These are phyloP conservation scores for Beauveria medogensis DNA, from an alignment of 2,329 filamentous ascomycete species.

Conservation along the genomic window DNA sequence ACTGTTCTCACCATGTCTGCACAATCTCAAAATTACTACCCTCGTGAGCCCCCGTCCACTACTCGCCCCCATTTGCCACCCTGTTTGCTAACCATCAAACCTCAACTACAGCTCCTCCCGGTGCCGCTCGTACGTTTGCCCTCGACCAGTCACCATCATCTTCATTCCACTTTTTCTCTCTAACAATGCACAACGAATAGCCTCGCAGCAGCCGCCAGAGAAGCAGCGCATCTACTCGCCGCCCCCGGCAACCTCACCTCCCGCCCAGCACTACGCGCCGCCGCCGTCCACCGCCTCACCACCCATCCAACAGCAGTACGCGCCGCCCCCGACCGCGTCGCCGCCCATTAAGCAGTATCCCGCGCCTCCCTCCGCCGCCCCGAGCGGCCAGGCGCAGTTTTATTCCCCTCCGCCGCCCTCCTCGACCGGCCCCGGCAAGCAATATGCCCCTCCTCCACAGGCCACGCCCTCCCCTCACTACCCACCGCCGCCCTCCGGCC, in stretches of 20 bases:
- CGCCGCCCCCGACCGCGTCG: conserved; percentile 36
- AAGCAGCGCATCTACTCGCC: conserved; percentile 15
- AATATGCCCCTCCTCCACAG: conserved; percentile 25
- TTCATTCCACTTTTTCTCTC: conserved; percentile 10
- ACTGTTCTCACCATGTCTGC: conserved; percentile 27
- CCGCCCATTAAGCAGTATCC: conserved; percentile 39
- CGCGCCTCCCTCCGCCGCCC: conserved; percentile 38
- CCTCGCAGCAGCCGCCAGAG: conserved; percentile 5
- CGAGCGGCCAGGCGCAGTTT: conserved; percentile 37
- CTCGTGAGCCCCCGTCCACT: conserved; percentile 29
- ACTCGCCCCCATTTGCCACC: background rate
- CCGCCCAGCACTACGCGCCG: background rate
- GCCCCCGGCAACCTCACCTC: conserved; percentile 12
- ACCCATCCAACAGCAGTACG: conserved; percentile 30
- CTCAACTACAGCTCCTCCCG: conserved; percentile 30
- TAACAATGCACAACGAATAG: background rate
- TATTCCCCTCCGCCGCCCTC: conserved; percentile 36
- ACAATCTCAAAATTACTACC: conserved; percentile 35
- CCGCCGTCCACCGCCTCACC: conserved; percentile 18
- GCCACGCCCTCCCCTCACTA: conserved; percentile 25
- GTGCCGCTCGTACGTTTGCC: conserved; percentile 18
- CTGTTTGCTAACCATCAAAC: conserved; percentile 9
- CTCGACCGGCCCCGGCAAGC: conserved; percentile 17
- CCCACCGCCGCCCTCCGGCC: conserved; percentile 18
- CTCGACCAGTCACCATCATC: background rate